A percentile compares a stretch with the other conserved stretches of the same genome.
Evolutionary conservation across 306 rosid genomes (phyloP).

Genomic region (Crotalaria pallida): DNA sequence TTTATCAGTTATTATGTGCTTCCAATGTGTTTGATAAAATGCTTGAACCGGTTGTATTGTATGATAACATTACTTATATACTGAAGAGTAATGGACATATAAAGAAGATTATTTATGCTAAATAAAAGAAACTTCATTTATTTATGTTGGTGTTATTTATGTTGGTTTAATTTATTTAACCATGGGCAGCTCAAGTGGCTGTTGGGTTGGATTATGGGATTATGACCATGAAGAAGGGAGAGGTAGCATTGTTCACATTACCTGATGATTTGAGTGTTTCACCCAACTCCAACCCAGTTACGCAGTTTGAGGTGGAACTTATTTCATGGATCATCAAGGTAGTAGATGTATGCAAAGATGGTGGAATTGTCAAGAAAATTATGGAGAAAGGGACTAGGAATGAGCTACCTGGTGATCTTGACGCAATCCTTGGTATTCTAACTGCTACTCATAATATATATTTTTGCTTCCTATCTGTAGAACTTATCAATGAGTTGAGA

Average conservation of each 20-base stretch:
- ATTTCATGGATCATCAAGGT: constrained; percentile 56
- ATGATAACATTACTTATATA: no score
- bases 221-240: constrained; percentile 55
- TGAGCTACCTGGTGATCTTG: constrained; percentile 51
- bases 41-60: no score
- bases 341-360: constrained; percentile 54
- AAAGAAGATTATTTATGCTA: no score
- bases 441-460: background rate
- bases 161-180: background rate
- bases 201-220: constrained; percentile 51
- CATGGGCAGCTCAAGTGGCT: constrained; percentile 36
- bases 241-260: no score
- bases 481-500: constrained; percentile 21
- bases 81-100: no score
- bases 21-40: no score
- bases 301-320: constrained; percentile 55
- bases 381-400: no score
- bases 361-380: constrained; percentile 62
- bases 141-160: no score
- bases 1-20: no score
- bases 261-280: no score
- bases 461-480: background rate
- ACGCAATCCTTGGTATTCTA: constrained; percentile 64
- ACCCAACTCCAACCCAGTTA: constrained; percentile 25
- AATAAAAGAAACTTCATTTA: no score